Evolutionary conservation across 2,329 filamentous ascomycete genomes (phyloP).

Genomic region (Grosmannia huntii): DNA sequence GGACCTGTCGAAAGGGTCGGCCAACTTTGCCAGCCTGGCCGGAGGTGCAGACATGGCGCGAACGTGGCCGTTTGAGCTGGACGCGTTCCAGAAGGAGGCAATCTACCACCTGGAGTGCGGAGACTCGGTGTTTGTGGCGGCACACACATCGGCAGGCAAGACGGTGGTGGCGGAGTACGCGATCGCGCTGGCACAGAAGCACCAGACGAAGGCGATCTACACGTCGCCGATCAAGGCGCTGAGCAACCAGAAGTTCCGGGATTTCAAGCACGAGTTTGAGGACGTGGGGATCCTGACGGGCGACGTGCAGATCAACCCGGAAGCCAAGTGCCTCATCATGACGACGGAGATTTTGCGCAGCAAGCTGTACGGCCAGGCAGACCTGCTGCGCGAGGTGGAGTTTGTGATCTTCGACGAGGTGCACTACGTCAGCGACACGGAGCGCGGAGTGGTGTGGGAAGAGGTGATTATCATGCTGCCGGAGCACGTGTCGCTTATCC

Average conservation of each 20-base stretch:
- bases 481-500: conserved; percentile 88
- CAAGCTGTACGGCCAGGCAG: conserved; percentile 94
- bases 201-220: conserved; percentile 99
- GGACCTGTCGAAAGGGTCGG: conserved; percentile 80
- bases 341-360: conserved; percentile 95
- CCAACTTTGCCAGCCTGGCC: conserved; percentile 88
- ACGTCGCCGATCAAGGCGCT: conserved; percentile 97
- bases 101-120: conserved; percentile 94
- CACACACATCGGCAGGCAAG: conserved; percentile 94
- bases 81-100: conserved; percentile 97
- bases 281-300: conserved; percentile 95
- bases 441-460: conserved; percentile 96
- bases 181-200: conserved; percentile 88
- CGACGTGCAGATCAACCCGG: conserved; percentile 94
- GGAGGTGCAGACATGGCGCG: conserved; percentile 72
- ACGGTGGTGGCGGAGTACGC: conserved; percentile 97
- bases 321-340: conserved; percentile 98
- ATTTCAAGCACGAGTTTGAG: conserved; percentile 81
- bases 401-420: conserved; percentile 99
- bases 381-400: conserved; percentile 92
- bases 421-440: conserved; percentile 94
- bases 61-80: conserved; percentile 93
- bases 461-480: conserved; percentile 99
- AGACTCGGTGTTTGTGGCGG: conserved; percentile 95
- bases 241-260: conserved; percentile 97